Base-by-base conservation (phyloP, 2,329 filamentous ascomycete species). In the Ascosphaera apis region DNA sequence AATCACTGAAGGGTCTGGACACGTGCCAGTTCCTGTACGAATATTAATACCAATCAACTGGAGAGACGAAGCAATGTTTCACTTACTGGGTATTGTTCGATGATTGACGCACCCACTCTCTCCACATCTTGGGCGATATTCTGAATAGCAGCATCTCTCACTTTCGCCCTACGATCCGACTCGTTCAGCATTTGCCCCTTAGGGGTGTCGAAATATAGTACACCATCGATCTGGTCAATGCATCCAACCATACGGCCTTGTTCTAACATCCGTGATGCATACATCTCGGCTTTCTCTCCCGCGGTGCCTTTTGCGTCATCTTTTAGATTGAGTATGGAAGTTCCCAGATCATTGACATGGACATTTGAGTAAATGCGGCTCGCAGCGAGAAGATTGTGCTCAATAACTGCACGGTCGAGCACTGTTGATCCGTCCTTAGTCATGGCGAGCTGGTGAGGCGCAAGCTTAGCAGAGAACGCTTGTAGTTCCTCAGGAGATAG, bases 211-310 rank as follows among this genome's bases (percentile, higher is more conserved):
- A 98, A 98, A 60, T 74, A 83, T 40, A 98, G 84, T 8, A 84
- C 61, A 11, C 77, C 68, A 38, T 83, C 80, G 39, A 98, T 84
- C 61, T 98, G 88, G 55, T 98, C 86, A 48, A 98, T 95, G 39
- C 76, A 73, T 5, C 86, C 88, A 2, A 76, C 70, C 36, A 98
- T 58, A 21, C 88, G 72, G 7, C 81, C 83, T 55, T 93, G 84
- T 61, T 95, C 84, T 47, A 98, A 81, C 88, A 98, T 98, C 46
- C 72, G 68, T 3, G 86, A 83, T 9, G 86, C 88, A 37, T 88
- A 93, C 39, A 78, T 74, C 61, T 98, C 88, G 3, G 86, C 86
- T 53, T 75, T 77, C 36, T 79, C 78, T 0, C 70, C 71, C 39
- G 56, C 57, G 2, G 56, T 57, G 3, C 56, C 43, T 28, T 61